Percentiles rank a stretch among this genome's conserved stretches.
phyloP scores from a whole-genome alignment of 148 eudicot species.

The Hydrangea macrophylla region DNA sequence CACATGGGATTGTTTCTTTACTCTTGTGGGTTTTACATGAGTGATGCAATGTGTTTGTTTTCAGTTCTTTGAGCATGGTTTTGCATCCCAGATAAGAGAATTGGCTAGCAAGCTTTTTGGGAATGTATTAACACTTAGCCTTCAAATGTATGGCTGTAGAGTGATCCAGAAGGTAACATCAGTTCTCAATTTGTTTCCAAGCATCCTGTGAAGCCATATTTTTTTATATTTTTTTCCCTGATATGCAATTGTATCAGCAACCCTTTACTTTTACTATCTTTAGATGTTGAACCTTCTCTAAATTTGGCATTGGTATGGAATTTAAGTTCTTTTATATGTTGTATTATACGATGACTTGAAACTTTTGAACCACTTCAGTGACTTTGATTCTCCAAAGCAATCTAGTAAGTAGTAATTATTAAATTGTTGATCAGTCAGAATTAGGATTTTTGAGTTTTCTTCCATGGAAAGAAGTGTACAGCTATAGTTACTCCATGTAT shows the following conservation, averaged over 20 bases:
- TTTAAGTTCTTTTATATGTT: not conserved
- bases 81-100: constrained; percentile 41
- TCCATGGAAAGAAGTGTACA: not conserved
- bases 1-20: not conserved
- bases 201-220: too few relatives aligned
- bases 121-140: constrained; percentile 41
- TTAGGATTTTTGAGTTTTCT: not conserved
- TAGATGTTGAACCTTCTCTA: not conserved
- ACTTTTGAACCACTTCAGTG: not conserved
- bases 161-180: constrained; percentile 55
- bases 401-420: not conserved
- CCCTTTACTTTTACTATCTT: not conserved
- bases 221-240: not conserved
- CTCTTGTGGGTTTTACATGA: not conserved
- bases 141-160: constrained; percentile 69
- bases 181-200: not conserved
- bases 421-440: not conserved
- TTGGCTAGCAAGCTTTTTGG: constrained; percentile 43
- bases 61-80: constrained; percentile 55
- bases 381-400: not conserved
- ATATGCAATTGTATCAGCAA: not conserved
- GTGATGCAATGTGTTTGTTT: not conserved
- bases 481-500: not conserved
- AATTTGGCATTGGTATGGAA: not conserved
- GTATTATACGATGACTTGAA: not conserved